Evolutionary conservation across 257 asterid genomes (phyloP), one percentile per base, ranked within the genome.

Genomic region (Primulina tabacum): DNA sequence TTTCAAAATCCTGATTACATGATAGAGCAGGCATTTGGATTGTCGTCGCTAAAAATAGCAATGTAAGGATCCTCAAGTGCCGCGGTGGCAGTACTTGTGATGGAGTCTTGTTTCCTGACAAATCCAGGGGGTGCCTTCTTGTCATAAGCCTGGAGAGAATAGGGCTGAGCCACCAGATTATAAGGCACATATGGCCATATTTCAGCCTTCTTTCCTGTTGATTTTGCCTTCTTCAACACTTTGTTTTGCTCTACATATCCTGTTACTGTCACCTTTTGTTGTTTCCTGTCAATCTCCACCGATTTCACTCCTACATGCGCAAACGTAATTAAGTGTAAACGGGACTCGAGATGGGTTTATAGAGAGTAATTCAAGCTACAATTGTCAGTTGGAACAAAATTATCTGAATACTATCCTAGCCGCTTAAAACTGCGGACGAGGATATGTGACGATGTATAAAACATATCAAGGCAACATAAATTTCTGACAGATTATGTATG

Each of bases 171-270:
- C 78, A 92, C 98, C 74, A 89, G 79, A 71, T 86, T 86, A 73
- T 92, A 89, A 0, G 96, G 96, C 17, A 89, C 87, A 60, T 92
- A 92, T 2, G 95, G 98, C 98, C 98, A 92, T 53, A 89, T 82
- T 85, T 89, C 98, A 8, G 88, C 89, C 76, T 86, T 89, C 68
- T 89, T 92, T 43, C 96, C 96, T n/a, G 95, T 91, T 56, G 95
- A 73, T 69, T 85, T 83, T 0, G 95, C 96, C 77, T 84, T 85
- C 83, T 85, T 88, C 79, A 89, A 75, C 78, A 89, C 97, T 76
- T 90, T 88, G 82, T 81, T 81, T 60, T 75, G 63, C 68, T 88
- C 97, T 43, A 80, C 84, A 32, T 80, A 89, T 4, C 96, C 97
- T 21, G 82, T 85, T 29, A 90, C 96, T 7, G 92, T 84, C 76